These are phyloP conservation scores for Lipomyces sp. DNA, from an alignment of 805 yeast species.

Conservation along the genomic window DNA sequence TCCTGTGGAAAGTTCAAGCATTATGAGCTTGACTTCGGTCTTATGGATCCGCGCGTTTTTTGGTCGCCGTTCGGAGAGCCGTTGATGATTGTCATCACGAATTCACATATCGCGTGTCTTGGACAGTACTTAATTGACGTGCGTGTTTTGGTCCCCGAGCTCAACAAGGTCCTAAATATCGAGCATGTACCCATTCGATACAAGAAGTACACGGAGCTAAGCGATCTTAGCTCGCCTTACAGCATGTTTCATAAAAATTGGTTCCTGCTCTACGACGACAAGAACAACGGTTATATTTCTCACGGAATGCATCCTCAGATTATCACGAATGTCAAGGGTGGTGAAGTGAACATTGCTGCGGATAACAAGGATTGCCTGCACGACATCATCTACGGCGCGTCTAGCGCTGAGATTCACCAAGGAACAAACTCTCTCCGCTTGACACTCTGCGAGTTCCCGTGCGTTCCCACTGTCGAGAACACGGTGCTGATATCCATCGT, in stretches of 20 bases:
- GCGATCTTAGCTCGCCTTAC: conserved; percentile 4
- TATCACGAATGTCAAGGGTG: neutral
- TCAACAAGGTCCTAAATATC: conserved; percentile 7
- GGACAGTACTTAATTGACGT: conserved; percentile 19
- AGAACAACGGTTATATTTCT: conserved; percentile 9
- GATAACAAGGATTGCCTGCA: neutral
- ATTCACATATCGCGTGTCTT: conserved; percentile 14
- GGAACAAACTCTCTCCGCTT: conserved; percentile 23
- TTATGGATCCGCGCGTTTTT: conserved; percentile 23
- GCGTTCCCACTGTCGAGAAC: conserved; percentile 25
- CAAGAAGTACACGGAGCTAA: conserved; percentile 11
- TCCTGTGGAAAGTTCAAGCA: too few species aligned
- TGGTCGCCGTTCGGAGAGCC: conserved; percentile 25
- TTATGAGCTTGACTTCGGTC: conserved; percentile 12
- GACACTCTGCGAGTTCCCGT: conserved; percentile 25
- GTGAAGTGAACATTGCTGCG: neutral
- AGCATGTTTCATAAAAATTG: conserved; percentile 20
- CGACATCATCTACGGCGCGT: neutral
- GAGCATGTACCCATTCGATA: conserved; percentile 18
- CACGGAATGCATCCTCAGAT: conserved; percentile 7
- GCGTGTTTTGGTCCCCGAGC: conserved; percentile 17
- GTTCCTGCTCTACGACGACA: conserved; percentile 17
- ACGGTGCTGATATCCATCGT: conserved; percentile 19
- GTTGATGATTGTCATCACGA: conserved; percentile 23
- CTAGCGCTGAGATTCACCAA: conserved; percentile 10